Evolutionary conservation across 768 basidiomycete species (phyloP), one percentile per base, ranked within the genome.

Genomic region (Xanthoconium stramineum): DNA sequence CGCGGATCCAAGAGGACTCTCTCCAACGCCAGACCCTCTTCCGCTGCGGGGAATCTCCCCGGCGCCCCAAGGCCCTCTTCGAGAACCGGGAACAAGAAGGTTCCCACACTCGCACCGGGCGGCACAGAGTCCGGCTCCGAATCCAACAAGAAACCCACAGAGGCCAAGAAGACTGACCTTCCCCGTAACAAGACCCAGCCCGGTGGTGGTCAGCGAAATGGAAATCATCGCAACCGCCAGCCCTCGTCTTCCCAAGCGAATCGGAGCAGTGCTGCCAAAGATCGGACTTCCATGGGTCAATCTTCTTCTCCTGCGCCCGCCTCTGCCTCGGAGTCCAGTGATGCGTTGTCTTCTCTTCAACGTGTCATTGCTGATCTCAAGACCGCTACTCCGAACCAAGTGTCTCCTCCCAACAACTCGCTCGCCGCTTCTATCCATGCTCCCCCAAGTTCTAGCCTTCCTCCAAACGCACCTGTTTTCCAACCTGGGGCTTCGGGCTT

Each of bases 321-420:
- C 44, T 76, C 81, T 59, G 75, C 72, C 59, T 78, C 78, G 36
- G 88, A 91, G 61, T 81, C 83, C 20, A 91, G 88, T 67, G 88
- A 88, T 69, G 91, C 89, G 17, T 77, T 94, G 56, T 89, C 88
- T 57, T 92, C 91, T 30, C 83, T 98, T 51, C 94, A 98, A 68
- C 85, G 91, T 55, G 88, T 97, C 71, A 98, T 98, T 63, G 90
- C 90, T 53, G 94, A 98, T 72, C 79, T 97, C 60, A 96, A 94
- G 80, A 87, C 88, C n/a, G n/a, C n/a, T 3, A 86, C 89, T 48
- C 77, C 83, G 50, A 82, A 76, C 65, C 81, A 72, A 63, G 40
- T 55, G 0, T 72, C 73, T 65, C 74, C 73, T 58, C 70, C 74
- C 40, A 74, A 65, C 56, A 78, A 74, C 48, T 68, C 72, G 5